Conservation (phyloP, 1,139 yeast species). For the Eremothecium coryli region DNA sequence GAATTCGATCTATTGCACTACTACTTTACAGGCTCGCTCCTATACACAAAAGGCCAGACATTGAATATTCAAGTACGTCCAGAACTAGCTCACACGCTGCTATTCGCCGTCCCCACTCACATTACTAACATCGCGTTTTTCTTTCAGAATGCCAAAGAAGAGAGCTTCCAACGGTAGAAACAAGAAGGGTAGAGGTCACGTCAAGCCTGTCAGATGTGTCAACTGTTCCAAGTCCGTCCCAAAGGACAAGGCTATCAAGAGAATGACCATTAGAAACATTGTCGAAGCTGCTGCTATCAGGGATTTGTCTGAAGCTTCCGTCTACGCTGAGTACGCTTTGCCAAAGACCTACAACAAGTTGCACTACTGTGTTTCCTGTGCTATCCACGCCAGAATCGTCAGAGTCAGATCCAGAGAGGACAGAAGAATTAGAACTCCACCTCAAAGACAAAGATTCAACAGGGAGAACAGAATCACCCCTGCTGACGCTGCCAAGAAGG, state of each 20-base stretch:
- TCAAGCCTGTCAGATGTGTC: conserved; percentile 98
- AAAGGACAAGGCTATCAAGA: conserved; percentile 99
- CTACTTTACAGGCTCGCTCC: no score
- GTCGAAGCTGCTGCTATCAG: conserved; percentile 99
- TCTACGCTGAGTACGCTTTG: conserved; percentile 96
- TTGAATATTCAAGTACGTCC: no score
- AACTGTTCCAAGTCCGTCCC: conserved; percentile 99
- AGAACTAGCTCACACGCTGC: no score
- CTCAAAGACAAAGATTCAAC: conserved; percentile 98
- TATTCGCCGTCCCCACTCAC: no score
- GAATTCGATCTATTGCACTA: no score
- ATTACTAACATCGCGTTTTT: conserved; percentile 9
- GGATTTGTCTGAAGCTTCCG: conserved; percentile 99
- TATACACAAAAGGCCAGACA: no score
- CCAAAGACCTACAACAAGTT: conserved; percentile 99
- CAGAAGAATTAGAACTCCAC: conserved; percentile 99
- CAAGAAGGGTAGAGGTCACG: conserved; percentile 99
- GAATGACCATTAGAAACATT: conserved; percentile 99
- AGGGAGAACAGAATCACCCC: conserved; percentile 87
- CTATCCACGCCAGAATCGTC: conserved; percentile 99
- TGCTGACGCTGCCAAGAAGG: conserved; percentile 96
- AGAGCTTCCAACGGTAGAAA: conserved; percentile 99
- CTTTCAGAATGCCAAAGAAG: conserved; percentile 93
- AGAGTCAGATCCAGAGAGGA: conserved; percentile 99
- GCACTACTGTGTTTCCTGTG: conserved; percentile 99